Percentiles rank a stretch among this genome's conserved stretches.
Conservation (phyloP, 305 asterid species). For the Plantago coronopus region DNA sequence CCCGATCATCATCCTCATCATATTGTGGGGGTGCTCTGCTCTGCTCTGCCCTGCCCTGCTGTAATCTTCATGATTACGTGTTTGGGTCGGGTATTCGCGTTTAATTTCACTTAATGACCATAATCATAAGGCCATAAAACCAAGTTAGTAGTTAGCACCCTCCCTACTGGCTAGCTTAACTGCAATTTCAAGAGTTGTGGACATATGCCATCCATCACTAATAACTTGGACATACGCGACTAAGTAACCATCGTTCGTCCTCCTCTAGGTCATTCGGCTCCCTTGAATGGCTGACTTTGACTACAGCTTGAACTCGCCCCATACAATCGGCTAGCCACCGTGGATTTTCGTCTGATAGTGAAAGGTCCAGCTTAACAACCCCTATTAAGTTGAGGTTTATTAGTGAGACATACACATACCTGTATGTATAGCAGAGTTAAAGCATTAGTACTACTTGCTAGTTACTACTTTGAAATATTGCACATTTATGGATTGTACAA, state of each 20-base stretch:
- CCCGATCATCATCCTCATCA: too few species aligned
- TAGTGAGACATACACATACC: conserved; percentile 43
- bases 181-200: conserved; percentile 44
- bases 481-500: too few species aligned
- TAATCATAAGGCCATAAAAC: conserved; percentile 59
- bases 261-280: conserved; percentile 33
- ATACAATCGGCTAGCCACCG: conserved; percentile 43
- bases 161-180: conserved; percentile 51
- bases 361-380: conserved; percentile 50
- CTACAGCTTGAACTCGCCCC: conserved; percentile 37
- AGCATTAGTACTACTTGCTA: neutral
- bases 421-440: conserved; percentile 5
- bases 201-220: conserved; percentile 63
- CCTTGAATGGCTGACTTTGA: conserved; percentile 49
- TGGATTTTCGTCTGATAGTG: conserved; percentile 28
- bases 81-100: too few species aligned
- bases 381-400: conserved; percentile 44
- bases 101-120: too few species aligned
- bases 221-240: conserved; percentile 41
- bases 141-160: conserved; percentile 69
- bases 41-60: too few species aligned
- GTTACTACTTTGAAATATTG: neutral
- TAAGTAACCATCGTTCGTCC: conserved; percentile 66
- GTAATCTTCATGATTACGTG: too few species aligned
- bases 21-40: too few species aligned